A percentile compares a stretch with the other conserved stretches of the same genome.
These are phyloP conservation scores for Medicago lupulina DNA, from an alignment of 306 rosid genomes.

Conservation along the genomic window DNA sequence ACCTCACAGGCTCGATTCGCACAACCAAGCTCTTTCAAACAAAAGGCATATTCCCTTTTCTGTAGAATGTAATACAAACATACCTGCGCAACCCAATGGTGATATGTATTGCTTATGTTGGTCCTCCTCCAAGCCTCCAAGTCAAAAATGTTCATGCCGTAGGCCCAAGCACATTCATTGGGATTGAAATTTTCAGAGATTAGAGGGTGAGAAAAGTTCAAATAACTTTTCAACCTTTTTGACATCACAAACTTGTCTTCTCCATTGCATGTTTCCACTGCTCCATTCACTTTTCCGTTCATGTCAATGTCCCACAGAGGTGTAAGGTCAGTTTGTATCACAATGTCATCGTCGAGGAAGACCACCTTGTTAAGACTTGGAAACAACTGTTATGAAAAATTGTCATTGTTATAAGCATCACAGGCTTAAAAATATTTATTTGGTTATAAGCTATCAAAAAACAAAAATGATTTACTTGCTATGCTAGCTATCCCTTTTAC, in stretches of 20 bases:
- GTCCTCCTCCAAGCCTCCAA: constrained; percentile 96
- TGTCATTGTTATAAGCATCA: constrained; percentile 38
- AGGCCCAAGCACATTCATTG: constrained; percentile 95
- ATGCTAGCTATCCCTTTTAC: constrained; percentile 46
- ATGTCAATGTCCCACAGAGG: constrained; percentile 96
- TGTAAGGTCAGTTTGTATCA: constrained; percentile 95
- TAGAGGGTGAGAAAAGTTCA: constrained; percentile 97
- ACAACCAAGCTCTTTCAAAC: neutral
- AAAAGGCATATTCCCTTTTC: neutral
- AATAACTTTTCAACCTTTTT: constrained; percentile 82
- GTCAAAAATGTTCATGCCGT: constrained; percentile 98
- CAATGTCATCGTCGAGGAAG: constrained; percentile 93
- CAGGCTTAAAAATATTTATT: neutral
- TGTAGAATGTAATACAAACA: constrained; percentile 8
- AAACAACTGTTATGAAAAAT: constrained; percentile 68
- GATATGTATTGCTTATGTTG: constrained; percentile 86
- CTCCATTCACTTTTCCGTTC: constrained; percentile 97
- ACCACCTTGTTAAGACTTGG: constrained; percentile 94
- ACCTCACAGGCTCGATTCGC: neutral
- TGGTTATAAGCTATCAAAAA: constrained; percentile 5
- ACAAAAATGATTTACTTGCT: constrained; percentile 14
- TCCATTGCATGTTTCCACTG: constrained; percentile 93
- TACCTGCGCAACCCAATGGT: constrained; percentile 92
- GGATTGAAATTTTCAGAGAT: constrained; percentile 69
- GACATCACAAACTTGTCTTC: constrained; percentile 98